Base-by-base conservation (phyloP, 2,329 filamentous ascomycete species). In the Penicillium sp. region DNA sequence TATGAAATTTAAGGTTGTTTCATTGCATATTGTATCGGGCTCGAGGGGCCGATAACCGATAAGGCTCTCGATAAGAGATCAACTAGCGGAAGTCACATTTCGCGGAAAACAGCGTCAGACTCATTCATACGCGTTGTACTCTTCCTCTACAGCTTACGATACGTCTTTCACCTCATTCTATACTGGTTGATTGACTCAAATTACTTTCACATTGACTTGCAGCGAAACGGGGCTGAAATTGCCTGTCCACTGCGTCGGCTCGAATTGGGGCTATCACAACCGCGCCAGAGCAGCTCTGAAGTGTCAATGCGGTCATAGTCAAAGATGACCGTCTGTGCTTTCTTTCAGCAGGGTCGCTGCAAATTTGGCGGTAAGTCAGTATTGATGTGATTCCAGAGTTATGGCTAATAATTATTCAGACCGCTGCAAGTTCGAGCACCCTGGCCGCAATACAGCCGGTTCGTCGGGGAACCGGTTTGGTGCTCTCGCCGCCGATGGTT, bases 271-370 rank as follows among this genome's bases (percentile, higher is more conserved):
- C 15, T 18, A 49, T 42, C 11, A 12, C 48, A 42, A 29, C 31
- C n/a, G 22, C 20, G 25, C 6, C 22, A 22, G 9, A 43, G 12
- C 40, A 44, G n/a, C 33, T 2, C n/a, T 37, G 33, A 18, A 44
- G 20, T 6, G 26, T 6, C 27, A 20, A 53, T 49, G 48, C 51
- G 15, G 37, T 43, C 37, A 49, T 27, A 40, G 37, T 23, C 14
- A 53, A 69, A 50, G 18, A 79, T 79, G 77, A 68, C 68, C 12
- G 64, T 88, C 53, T 90, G 88, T 77, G 81, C 73, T 60, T 90
- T 83, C 70, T 90, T 80, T 67, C 81, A 82, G 68, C 80, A 86
- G 69, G 86, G 86, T 42, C 79, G 78, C 59, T 91, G 88, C 77
- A 83, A 77, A 66, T 85, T 82, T 68, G 87, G 87, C 74, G 78